These are phyloP conservation scores for Croton setiger DNA, from an alignment of 441 rosid genomes.

Conservation along the genomic window DNA sequence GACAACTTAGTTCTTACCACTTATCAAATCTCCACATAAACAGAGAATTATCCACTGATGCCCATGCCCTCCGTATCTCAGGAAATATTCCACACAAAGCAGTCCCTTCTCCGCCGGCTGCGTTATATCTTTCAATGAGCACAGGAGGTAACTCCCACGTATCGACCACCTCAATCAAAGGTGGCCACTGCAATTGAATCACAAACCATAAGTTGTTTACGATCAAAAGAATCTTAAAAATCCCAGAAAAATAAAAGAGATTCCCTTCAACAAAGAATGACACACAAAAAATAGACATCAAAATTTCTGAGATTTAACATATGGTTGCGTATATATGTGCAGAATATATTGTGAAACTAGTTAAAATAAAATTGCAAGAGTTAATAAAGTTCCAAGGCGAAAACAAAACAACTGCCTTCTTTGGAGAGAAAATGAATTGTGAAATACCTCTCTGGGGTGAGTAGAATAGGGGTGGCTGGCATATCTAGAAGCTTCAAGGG, in stretches of 20 bases:
- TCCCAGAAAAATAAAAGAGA: not conserved
- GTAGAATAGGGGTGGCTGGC: constrained; percentile 86
- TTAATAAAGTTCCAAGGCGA: no score
- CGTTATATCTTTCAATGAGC: constrained; percentile 82
- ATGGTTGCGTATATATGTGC: no score
- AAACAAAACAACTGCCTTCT: not conserved
- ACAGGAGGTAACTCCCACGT: constrained; percentile 85
- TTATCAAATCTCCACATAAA: constrained; percentile 97
- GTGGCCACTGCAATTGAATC: constrained; percentile 80
- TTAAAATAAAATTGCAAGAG: not conserved
- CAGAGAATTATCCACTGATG: constrained; percentile 84
- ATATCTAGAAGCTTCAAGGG: constrained; percentile 88
- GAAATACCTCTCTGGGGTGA: constrained; percentile 78
- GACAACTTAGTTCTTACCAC: constrained; percentile 73
- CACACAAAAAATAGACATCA: no score
- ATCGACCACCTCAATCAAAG: constrained; percentile 75
- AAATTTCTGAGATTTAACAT: no score
- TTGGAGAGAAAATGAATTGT: not conserved
- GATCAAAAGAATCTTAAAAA: not conserved
- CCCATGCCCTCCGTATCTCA: constrained; percentile 94
- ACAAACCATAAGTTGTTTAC: not conserved
- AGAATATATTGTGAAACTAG: no score
- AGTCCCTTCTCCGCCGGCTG: constrained; percentile 97
- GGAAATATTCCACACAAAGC: constrained; percentile 96
- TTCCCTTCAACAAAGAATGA: no score